These are phyloP conservation scores for Pyrenophora seminiperda DNA, from an alignment of 2,329 filamentous ascomycete genomes.

Conservation along the genomic window DNA sequence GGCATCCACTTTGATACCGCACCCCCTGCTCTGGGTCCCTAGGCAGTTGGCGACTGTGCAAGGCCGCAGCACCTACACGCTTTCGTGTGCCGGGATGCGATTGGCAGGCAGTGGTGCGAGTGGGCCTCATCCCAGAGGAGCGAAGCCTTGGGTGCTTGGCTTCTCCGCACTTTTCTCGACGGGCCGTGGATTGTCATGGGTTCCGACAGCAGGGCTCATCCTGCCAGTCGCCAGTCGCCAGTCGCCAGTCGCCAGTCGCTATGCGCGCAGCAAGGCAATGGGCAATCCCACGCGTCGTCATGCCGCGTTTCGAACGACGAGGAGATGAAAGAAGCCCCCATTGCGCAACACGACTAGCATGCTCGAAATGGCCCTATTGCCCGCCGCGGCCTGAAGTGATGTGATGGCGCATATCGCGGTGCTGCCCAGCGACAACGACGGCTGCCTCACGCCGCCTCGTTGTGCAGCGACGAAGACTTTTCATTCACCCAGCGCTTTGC, in stretches of 20 bases:
- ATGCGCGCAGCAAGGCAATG: constrained; percentile 21
- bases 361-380: constrained; percentile 1
- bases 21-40: constrained; percentile 14
- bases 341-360: constrained; percentile 26
- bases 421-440: not conserved
- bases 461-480: not conserved
- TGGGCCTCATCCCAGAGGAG: constrained; percentile 1
- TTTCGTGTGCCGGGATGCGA: constrained; percentile 7
- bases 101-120: constrained; percentile 9
- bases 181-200: constrained; percentile 26
- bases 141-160: constrained; percentile 11
- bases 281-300: constrained; percentile 30
- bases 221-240: constrained; percentile 1
- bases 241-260: not conserved
- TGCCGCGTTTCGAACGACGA: constrained; percentile 14
- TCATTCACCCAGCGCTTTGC: constrained; percentile 1
- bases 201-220: constrained; percentile 16
- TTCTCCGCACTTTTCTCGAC: constrained; percentile 30
- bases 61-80: constrained; percentile 11
- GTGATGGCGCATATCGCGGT: constrained; percentile 2
- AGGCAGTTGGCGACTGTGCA: constrained; percentile 9
- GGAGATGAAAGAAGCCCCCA: constrained; percentile 15
- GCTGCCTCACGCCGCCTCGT: not conserved
- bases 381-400: constrained; percentile 5
- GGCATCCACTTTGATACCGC: constrained; percentile 25